Evolutionary conservation across 2,329 filamentous ascomycete genomes (phyloP).

Genomic region (Dactylellina sp.): DNA sequence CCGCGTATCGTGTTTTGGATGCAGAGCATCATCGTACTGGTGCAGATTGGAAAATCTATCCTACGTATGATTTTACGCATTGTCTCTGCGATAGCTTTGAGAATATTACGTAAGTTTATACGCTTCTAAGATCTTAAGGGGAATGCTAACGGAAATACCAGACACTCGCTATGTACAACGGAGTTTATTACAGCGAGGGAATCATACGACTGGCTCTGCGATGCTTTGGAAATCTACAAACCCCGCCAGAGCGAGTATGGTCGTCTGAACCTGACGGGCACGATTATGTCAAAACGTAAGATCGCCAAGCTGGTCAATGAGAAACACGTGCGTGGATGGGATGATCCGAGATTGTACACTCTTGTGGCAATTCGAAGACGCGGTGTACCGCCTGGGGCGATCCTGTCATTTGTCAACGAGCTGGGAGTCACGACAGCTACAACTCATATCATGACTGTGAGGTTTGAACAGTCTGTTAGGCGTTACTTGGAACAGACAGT

Average conservation of each 20-base stretch:
- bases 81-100: conserved; percentile 94
- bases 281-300: conserved; percentile 86
- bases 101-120: conserved; percentile 72
- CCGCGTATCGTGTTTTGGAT: conserved; percentile 86
- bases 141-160: conserved; percentile 18
- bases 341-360: conserved; percentile 90
- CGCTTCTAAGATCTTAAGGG: neutral
- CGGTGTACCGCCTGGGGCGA: conserved; percentile 86
- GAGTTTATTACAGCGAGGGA: conserved; percentile 87
- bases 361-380: conserved; percentile 84
- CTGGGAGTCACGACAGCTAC: conserved; percentile 87
- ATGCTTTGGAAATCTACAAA: conserved; percentile 82
- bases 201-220: conserved; percentile 91
- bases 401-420: conserved; percentile 90
- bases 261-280: conserved; percentile 82
- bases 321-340: conserved; percentile 85
- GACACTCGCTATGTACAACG: conserved; percentile 88
- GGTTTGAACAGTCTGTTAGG: conserved; percentile 87
- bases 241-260: conserved; percentile 94
- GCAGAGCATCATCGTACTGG: conserved; percentile 81
- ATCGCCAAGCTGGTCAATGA: conserved; percentile 82
- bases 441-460: conserved; percentile 80
- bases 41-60: conserved; percentile 89
- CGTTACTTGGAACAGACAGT: conserved; percentile 89
- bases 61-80: conserved; percentile 92